Base-by-base conservation (phyloP, 106 monocot species). In the Hemerocallis citrina region DNA sequence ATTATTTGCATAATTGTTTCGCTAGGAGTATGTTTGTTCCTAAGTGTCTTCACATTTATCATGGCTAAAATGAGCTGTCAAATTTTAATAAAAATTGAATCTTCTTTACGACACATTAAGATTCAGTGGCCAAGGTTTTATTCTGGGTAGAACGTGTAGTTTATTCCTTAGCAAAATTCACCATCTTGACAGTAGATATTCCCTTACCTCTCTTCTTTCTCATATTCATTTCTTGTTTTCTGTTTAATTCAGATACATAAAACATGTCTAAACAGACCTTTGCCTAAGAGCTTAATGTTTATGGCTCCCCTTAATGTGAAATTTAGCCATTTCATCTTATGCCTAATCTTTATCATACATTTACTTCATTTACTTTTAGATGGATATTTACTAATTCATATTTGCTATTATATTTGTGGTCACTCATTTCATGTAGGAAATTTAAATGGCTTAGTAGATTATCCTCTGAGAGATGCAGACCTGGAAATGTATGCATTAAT, bases 401-500 rank as follows among this genome's bases (percentile, higher is more conserved):
- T 20, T 57, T 17, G 33, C 7, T 30, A n/a, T 47, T 24, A 25
- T 21, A 31, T 68, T 1, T 48, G 11, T 15, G 10, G 52, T 58
- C 27, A 32, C 33, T n/a, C 34, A 58, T 57, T 14, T 49, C 13
- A 3, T 51, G 7, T 20, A 70, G 69, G 22, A 16, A 37, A 15
- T 2, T 5, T 37, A 17, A 27, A 45, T 30, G 23, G 29, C 20
- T 52, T 54, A 20, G 48, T 39, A 16, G 71, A 71, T 41, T 29
- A 30, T 41, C 30, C 72, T 33, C n/a, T 72, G 22, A 21, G 35
- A 10, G 70, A 70, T 34, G 76, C 65, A 5, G 76, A 76, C 45
- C 76, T 70, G 41, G 70, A 76, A 29, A 20, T 76, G 27, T 43
- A 65, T 65, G 59, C 19, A 19, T 57, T 70, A 36, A 76, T 76